Conservation (phyloP, 805 yeast species). For the Starmera quercuum region DNA sequence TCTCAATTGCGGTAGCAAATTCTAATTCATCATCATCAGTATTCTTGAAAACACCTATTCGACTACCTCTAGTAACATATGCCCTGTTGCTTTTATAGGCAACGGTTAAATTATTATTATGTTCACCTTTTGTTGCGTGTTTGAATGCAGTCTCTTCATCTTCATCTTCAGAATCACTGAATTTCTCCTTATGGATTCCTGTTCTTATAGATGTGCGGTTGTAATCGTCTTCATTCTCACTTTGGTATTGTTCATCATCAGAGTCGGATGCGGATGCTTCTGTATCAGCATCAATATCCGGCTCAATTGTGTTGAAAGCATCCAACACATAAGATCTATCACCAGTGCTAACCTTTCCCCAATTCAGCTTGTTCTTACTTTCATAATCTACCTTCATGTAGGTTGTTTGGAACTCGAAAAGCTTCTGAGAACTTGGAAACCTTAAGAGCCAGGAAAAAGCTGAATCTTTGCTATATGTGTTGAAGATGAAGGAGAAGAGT, state of each 20-base stretch:
- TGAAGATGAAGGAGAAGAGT: conserved; percentile 54
- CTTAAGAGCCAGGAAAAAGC: conserved; percentile 58
- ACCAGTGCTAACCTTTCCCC: conserved; percentile 32
- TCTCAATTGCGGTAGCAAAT: conserved; percentile 61
- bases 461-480: conserved; percentile 31
- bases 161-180: conserved; percentile 29
- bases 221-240: conserved; percentile 24
- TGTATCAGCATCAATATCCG: conserved; percentile 28
- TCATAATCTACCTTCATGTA: conserved; percentile 58
- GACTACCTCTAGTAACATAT: conserved; percentile 72
- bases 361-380: conserved; percentile 39
- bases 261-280: conserved; percentile 20
- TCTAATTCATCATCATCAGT: conserved; percentile 43
- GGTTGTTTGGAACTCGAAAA: conserved; percentile 43
- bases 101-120: conserved; percentile 61
- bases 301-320: conserved; percentile 37
- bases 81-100: conserved; percentile 67
- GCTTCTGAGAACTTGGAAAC: conserved; percentile 34
- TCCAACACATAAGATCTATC: conserved; percentile 53
- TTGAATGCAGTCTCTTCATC: conserved; percentile 22
- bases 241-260: conserved; percentile 23
- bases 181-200: conserved; percentile 13
- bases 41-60: conserved; percentile 72
- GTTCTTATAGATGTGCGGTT: conserved; percentile 19
- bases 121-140: conserved; percentile 23